Base-by-base conservation (phyloP, 345 rosid species). In the Tarenaya hassleriana region DNA sequence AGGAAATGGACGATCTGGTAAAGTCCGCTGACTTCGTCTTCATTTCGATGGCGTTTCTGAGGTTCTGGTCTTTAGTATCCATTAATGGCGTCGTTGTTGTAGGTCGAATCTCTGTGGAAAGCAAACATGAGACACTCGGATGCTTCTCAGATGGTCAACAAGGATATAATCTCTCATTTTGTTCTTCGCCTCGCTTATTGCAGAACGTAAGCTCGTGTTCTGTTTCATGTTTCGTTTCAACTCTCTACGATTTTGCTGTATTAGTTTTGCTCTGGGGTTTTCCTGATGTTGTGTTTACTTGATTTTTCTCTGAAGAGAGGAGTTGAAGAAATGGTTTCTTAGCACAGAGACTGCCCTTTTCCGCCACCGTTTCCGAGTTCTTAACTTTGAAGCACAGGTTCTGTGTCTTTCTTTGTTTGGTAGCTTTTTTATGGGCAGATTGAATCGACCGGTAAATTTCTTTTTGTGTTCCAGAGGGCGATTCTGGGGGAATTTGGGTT, bases 111-210 rank as follows among this genome's bases (percentile, higher is more conserved):
- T 7, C 63, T 75, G 56, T 84, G 79, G 98, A 80, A 75, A 69
- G 66, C 68, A 19, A 69, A 92, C 64, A 88, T 84, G 95, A 68
- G 63, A 72, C 86, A 73, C 68, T 58, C 74, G 0, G 70, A 70
- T 14, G 79, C 66, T 4, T 65, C 78, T 2, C 80, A 82, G 66
- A 67, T 61, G 37, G 19, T 55, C 16, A 77, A 83, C 50, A 91
- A 91, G 69, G 94, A 87, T 63, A 54, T 82, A 37, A 84, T 84
- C 55, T 91, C 98, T 1, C 95, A 87, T 63, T 87, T 84, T 54
- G 92, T 81, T 17, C 61, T 91, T n/a, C 86, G 95, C 19, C 96
- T 87, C 32, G 95, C 84, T 46, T 84, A 84, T 69, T 87, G 98
- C 56, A 77, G 98, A 76, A 77, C 92, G 95, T 91, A 69, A 73